phyloP scores from a whole-genome alignment of 2,329 filamentous ascomycete species.

The Aspergillus hiratsukae region DNA sequence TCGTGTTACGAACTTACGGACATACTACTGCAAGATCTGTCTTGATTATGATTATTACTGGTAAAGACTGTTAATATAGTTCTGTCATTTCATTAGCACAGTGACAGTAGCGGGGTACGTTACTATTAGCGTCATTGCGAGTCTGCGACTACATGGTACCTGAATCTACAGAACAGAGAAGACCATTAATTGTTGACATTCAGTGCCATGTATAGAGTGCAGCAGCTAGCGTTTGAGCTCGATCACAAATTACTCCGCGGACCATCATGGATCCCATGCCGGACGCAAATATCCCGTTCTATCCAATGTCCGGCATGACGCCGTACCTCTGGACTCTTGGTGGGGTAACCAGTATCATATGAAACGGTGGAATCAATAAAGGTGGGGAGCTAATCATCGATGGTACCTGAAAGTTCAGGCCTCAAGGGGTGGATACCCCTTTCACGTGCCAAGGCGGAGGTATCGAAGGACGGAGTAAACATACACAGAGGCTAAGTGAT shows the following conservation, averaged over 20 bases:
- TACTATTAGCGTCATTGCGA: background rate
- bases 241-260: too few relatives aligned
- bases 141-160: too few relatives aligned
- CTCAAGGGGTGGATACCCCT: background rate
- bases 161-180: too few relatives aligned
- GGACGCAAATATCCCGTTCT: background rate
- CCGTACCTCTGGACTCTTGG: background rate
- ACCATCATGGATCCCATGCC: background rate
- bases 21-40: background rate
- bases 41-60: background rate
- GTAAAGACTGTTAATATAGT: background rate
- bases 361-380: background rate
- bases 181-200: too few relatives aligned
- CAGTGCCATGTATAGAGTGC: too few relatives aligned
- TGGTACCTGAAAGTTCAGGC: background rate
- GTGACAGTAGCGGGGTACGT: background rate
- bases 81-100: background rate
- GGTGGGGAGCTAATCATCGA: background rate
- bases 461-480: background rate
- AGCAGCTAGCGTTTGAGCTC: too few relatives aligned
- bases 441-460: constrained; percentile 8
- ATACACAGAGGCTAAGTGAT: background rate
- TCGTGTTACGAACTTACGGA: too few relatives aligned
- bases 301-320: background rate
- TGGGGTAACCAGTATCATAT: background rate